Evolutionary conservation across 495 filamentous ascomycete genomes (phyloP).

Genomic region (Annulohypoxylon moriforme): DNA sequence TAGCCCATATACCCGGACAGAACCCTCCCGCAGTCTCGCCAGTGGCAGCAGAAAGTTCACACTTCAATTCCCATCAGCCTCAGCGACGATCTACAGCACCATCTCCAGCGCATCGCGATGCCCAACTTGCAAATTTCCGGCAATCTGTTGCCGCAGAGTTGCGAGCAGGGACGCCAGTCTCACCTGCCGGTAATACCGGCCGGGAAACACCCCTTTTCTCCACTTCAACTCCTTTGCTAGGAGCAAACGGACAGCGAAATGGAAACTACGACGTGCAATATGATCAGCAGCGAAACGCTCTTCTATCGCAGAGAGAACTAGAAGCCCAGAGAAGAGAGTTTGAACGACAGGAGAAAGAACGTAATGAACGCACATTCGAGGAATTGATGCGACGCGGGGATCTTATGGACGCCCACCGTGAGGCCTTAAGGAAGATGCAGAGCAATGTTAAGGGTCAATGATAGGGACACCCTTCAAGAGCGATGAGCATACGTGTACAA

Average conservation of each 20-base stretch:
- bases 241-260: constrained; percentile 35
- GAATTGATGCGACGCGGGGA: constrained; percentile 80
- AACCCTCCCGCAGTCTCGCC: constrained; percentile 18
- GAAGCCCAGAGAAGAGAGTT: constrained; percentile 58
- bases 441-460: constrained; percentile 67
- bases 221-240: constrained; percentile 37
- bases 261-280: constrained; percentile 46
- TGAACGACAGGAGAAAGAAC: constrained; percentile 57
- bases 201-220: constrained; percentile 60
- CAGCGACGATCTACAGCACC: constrained; percentile 54
- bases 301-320: constrained; percentile 59
- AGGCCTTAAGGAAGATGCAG: constrained; percentile 88
- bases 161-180: constrained; percentile 55
- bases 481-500: constrained; percentile 8
- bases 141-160: constrained; percentile 75
- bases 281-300: constrained; percentile 55
- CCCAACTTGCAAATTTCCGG: constrained; percentile 79
- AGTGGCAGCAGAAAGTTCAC: constrained; percentile 43
- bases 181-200: constrained; percentile 47
- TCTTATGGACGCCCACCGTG: constrained; percentile 80
- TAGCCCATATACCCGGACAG: constrained; percentile 27
- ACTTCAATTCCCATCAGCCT: constrained; percentile 70
- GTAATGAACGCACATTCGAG: constrained; percentile 69
- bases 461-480: constrained; percentile 23
- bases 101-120: constrained; percentile 62